These are phyloP conservation scores for Penicillium atrosanguineum DNA, from an alignment of 495 filamentous ascomycete species.

Conservation along the genomic window DNA sequence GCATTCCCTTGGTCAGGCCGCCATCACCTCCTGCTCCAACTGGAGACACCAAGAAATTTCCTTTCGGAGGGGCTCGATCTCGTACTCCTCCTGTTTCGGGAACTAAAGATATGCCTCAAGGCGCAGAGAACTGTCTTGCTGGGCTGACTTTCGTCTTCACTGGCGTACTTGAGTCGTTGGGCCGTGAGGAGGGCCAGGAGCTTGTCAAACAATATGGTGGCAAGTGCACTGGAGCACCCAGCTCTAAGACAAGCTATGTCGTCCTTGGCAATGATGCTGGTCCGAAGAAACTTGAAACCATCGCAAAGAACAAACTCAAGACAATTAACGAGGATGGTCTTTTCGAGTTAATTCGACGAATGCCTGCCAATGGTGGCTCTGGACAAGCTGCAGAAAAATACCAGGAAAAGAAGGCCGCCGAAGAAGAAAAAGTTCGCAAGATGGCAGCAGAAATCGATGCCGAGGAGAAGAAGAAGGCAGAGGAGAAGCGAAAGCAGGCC, in stretches of 20 bases:
- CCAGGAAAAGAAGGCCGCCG: slow-evolving; percentile 76
- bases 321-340: slow-evolving; percentile 93
- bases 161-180: slow-evolving; percentile 73
- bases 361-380: slow-evolving; percentile 83
- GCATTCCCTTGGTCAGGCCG: slow-evolving; percentile 74
- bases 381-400: slow-evolving; percentile 82
- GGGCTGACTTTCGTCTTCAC: slow-evolving; percentile 99
- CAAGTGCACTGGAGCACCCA: slow-evolving; percentile 81
- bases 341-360: slow-evolving; percentile 76
- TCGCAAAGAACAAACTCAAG: slow-evolving; percentile 70
- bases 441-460: slow-evolving; percentile 81
- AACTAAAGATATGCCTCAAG: slow-evolving; percentile 71
- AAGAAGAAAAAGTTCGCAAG: slow-evolving; percentile 71
- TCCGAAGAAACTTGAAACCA: slow-evolving; percentile 89
- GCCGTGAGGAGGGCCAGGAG: slow-evolving; percentile 80
- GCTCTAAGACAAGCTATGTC: slow-evolving; percentile 89
- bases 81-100: slow-evolving; percentile 59
- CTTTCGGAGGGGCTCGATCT: slow-evolving; percentile 57
- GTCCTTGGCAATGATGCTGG: slow-evolving; percentile 89
- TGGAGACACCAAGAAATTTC: slow-evolving; percentile 65
- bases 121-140: slow-evolving; percentile 85
- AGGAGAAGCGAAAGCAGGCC: slow-evolving; percentile 42
- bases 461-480: slow-evolving; percentile 53
- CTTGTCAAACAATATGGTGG: slow-evolving; percentile 92
- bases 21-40: slow-evolving; percentile 74